Base-by-base conservation (phyloP, 2,329 filamentous ascomycete genomes). In the Periglandula ipomoeae region DNA sequence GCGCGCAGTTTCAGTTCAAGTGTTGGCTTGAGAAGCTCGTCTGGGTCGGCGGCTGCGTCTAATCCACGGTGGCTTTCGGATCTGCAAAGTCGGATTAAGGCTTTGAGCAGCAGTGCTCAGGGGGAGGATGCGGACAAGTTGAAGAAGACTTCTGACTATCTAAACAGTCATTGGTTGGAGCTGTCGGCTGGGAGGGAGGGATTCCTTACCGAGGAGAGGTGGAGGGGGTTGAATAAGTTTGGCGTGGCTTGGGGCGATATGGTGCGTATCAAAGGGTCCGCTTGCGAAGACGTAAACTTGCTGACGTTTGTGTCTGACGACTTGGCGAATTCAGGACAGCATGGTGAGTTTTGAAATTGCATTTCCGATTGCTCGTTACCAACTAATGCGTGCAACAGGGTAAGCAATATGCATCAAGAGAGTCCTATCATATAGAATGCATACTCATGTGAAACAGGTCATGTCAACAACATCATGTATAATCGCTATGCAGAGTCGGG, bases 391-490 rank as follows among this genome's bases (percentile, higher is more conserved):
- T 11, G 17, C 4, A 20, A 19, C 34, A 47, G 39, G 47, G 44
- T 50, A 46, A 27, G 39, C 23, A 19, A 22, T 20, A 23, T 19
- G 3, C 10, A 15, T 17, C n/a, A n/a, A n/a, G n/a, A n/a, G n/a
- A n/a, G n/a, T n/a, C n/a, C n/a, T n/a, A n/a, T n/a, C n/a, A n/a
- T n/a, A n/a, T n/a, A n/a, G n/a, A n/a, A n/a, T n/a, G 15, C 40
- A 8, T 39, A n/a, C 24, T 37, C 13, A 17, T 1, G n/a, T n/a
- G 10, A 8, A 23, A 15, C 30, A 66, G 62, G 61, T 7, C 89
- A 95, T 65, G 85, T 95, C 44, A 95, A 95, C 64, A 95, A 95
- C 58, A 82, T 90, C 53, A 80, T 79, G 55, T 95, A 95, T 65
- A 82, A 86, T 57, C 79, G 85, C 52, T 95, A 87, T 64, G 89